Base-by-base conservation (phyloP, 257 asterid genomes). In the Salvia hispanica region DNA sequence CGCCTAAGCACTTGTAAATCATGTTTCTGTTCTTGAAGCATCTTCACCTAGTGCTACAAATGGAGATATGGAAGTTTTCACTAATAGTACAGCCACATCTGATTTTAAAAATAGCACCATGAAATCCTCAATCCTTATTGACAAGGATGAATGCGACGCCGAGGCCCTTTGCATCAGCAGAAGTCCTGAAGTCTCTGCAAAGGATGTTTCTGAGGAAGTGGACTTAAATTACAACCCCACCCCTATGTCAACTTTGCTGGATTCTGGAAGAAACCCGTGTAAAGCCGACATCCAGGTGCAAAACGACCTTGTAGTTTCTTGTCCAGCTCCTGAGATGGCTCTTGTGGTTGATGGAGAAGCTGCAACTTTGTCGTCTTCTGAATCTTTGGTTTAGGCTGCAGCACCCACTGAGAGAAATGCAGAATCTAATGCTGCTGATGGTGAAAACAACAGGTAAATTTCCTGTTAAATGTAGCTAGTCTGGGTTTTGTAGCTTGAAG, bases 331-430 rank as follows among this genome's bases (percentile, higher is more conserved):
- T 44, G 43, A 67, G 52, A 18, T 15, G 16, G 15, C 48, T 36
- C 58, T 5, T 36, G 63, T 55, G 56, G 60, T 53, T 12, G 63
- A 78, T 62, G 74, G 57, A 61, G 64, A 62, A 60, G 65, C 51
- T 47, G 60, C 62, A 69, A 69, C 78, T 75, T 11, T 14, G 61
- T 40, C 72, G 42, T 43, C 75, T 44, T 64, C 69, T 25, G 66
- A 67, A 72, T 58, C 40, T 59, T 44, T 11, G 60, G 61, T 65
- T 53, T 34, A 47, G 18, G 42, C 18, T 14, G 3, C 31, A 25
- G 31, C 31, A 25, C 31, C 31, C 31, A 25, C 31, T 25, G 31
- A 25, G 31, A 25, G 31, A 1, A 25, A 25, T 1, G 31, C 2
- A 25, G 31, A 25, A 25, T 25, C 31, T 25, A 25, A 25, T 11